phyloP scores from a whole-genome alignment of 1,284 basidiomycete species.

The Ceratobasidium sp. region DNA sequence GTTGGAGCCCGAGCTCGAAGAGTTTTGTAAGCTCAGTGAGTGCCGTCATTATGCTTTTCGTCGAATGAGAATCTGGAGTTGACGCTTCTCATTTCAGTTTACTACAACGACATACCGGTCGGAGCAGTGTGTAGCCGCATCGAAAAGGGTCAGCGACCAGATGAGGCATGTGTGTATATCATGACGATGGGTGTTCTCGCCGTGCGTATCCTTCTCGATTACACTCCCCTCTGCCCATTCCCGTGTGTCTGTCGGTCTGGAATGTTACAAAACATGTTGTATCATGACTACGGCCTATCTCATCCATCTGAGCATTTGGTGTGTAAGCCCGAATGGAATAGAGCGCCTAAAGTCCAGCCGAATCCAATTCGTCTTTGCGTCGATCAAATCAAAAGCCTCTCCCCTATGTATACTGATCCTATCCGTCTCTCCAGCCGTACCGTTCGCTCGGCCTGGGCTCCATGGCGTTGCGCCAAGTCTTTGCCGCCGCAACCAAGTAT shows the following conservation, averaged over 20 bases:
- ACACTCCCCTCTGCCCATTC: conserved; percentile 31
- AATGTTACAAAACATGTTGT: conserved; percentile 23
- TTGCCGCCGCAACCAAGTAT: conserved; percentile 60
- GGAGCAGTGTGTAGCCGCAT: conserved; percentile 82
- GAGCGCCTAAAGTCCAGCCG: conserved; percentile 30
- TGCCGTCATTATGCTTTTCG: conserved; percentile 37
- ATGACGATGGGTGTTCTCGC: conserved; percentile 87
- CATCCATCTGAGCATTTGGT: background rate
- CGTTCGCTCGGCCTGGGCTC: conserved; percentile 75
- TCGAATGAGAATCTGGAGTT: background rate
- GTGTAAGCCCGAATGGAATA: background rate
- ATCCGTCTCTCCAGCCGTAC: conserved; percentile 65
- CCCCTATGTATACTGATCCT: background rate
- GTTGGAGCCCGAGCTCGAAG: conserved; percentile 70
- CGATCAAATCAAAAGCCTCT: background rate
- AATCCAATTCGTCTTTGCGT: conserved; percentile 28
- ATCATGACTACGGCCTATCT: background rate
- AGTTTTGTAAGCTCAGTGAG: conserved; percentile 79
- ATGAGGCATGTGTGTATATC: conserved; percentile 67
- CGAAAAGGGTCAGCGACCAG: conserved; percentile 60
- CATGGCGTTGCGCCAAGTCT: conserved; percentile 66
- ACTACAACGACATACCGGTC: conserved; percentile 85
- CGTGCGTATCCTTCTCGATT: conserved; percentile 56
- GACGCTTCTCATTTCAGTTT: conserved; percentile 58
- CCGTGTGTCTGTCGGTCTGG: conserved; percentile 31